Evolutionary conservation across 139 green algal species (phyloP).

Genomic region (Ettlia oleoabundans): DNA sequence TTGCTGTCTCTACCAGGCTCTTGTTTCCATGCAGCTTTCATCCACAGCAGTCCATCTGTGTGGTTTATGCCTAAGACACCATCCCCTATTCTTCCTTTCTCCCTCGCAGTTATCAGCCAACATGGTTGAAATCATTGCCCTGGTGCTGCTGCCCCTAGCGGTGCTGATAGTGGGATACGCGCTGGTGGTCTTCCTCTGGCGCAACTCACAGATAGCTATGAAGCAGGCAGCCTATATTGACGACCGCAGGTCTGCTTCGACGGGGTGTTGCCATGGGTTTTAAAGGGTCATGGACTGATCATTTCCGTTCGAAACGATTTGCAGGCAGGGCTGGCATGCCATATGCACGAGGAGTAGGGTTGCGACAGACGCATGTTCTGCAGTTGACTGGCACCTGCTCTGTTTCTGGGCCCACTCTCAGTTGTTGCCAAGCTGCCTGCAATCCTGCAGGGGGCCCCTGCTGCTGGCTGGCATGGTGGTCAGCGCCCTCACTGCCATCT

Average conservation of each 20-base stretch:
- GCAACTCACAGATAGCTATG: slow-evolving; percentile 72
- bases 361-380: not conserved
- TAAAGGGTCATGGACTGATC: not conserved
- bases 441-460: slow-evolving; percentile 62
- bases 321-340: not conserved
- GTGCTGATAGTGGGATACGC: slow-evolving; percentile 83
- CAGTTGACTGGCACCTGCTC: not conserved
- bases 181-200: slow-evolving; percentile 80
- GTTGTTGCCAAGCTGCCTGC: not conserved
- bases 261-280: too few relatives aligned
- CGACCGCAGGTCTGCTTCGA: slow-evolving; percentile 65
- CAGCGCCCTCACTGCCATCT: slow-evolving; percentile 79
- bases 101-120: slow-evolving; percentile 16
- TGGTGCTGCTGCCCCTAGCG: slow-evolving; percentile 88
- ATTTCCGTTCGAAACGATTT: not conserved
- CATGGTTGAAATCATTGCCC: slow-evolving; percentile 82
- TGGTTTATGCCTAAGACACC: not conserved
- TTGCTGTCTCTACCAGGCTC: too few relatives aligned
- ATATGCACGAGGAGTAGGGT: not conserved
- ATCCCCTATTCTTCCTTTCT: not conserved
- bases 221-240: slow-evolving; percentile 85
- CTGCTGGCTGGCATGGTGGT: slow-evolving; percentile 77
- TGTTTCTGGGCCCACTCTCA: not conserved
- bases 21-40: too few relatives aligned
- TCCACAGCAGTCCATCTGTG: not conserved